phyloP scores from a whole-genome alignment of 116 monocot genomes.

The Posidonia oceanica region DNA sequence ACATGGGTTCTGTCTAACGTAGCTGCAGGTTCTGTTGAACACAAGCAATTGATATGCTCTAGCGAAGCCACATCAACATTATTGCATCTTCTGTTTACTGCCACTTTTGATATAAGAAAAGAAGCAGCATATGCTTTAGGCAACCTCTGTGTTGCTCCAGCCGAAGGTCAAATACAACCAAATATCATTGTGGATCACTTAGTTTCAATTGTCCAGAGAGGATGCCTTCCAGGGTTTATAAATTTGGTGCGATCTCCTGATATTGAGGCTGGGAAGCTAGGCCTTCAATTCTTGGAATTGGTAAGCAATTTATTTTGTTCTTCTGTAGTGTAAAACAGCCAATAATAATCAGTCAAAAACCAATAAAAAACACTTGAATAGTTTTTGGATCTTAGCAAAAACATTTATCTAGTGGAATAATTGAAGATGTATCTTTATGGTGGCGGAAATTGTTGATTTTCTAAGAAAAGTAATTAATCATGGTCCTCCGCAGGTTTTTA shows the following conservation, averaged over 20 bases:
- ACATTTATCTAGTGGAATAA: no score
- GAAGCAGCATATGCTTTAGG: slow-evolving; percentile 85
- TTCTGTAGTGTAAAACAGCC: not conserved
- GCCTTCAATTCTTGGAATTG: slow-evolving; percentile 91
- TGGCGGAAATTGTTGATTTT: not conserved
- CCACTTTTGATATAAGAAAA: slow-evolving; percentile 80
- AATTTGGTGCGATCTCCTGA: slow-evolving; percentile 76
- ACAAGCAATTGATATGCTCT: slow-evolving; percentile 60
- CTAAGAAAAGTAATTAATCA: not conserved
- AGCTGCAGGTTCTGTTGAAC: slow-evolving; percentile 69
- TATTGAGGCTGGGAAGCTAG: slow-evolving; percentile 72
- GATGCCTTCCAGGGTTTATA: slow-evolving; percentile 74
- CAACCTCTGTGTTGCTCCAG: slow-evolving; percentile 77
- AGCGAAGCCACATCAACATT: slow-evolving; percentile 58
- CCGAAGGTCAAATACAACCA: slow-evolving; percentile 25
- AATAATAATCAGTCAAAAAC: not conserved
- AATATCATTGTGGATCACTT: slow-evolving; percentile 57
- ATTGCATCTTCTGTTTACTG: slow-evolving; percentile 46
- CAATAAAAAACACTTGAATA: no score
- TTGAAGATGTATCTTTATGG: not conserved
- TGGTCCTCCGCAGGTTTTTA: slow-evolving; percentile 57
- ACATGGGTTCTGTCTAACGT: slow-evolving; percentile 89
- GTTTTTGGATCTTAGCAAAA: no score
- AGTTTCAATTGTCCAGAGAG: slow-evolving; percentile 50
- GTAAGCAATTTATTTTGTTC: slow-evolving; percentile 23